Conservation (phyloP, 2,329 filamentous ascomycete genomes). For the Akanthomyces lecanii region DNA sequence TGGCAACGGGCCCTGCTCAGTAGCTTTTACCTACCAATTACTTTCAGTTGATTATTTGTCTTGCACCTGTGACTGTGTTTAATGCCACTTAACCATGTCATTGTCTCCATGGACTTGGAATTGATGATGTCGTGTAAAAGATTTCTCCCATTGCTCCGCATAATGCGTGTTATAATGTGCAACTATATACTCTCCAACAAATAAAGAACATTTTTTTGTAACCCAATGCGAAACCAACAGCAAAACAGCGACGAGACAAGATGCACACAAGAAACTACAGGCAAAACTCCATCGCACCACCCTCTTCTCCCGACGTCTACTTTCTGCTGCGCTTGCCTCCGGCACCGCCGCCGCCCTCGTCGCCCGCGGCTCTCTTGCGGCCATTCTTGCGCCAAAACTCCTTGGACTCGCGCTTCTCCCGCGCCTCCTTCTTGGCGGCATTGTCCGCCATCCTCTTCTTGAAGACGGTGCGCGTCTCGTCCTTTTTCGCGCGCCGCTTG, state of each 20-base stretch:
- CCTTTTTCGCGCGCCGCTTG: slow-evolving; percentile 79
- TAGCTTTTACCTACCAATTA: slow-evolving; percentile 14
- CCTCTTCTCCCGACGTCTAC: not conserved
- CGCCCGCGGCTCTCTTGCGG: slow-evolving; percentile 54
- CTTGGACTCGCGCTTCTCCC: slow-evolving; percentile 87
- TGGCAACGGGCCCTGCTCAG: not conserved
- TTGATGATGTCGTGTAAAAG: not conserved
- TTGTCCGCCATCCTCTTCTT: slow-evolving; percentile 77
- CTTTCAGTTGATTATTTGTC: not conserved
- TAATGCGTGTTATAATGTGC: slow-evolving; percentile 11
- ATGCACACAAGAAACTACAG: not conserved
- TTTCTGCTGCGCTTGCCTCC: slow-evolving; percentile 30
- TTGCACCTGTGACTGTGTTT: not conserved
- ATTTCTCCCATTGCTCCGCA: slow-evolving; percentile 12
- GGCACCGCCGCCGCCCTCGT: slow-evolving; percentile 36
- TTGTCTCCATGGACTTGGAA: no score
- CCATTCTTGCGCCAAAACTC: slow-evolving; percentile 93
- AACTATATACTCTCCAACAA: slow-evolving; percentile 10
- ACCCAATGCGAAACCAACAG: not conserved
- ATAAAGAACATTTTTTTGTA: not conserved
- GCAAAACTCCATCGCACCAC: not conserved
- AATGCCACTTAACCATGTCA: no score
- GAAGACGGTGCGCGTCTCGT: slow-evolving; percentile 77
- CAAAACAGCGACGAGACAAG: not conserved
- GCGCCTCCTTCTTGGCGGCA: slow-evolving; percentile 76